Percentiles rank a stretch among this genome's conserved stretches.
These are phyloP conservation scores for Glaciozyma antarctica DNA, from an alignment of 768 basidiomycete genomes.

Conservation along the genomic window DNA sequence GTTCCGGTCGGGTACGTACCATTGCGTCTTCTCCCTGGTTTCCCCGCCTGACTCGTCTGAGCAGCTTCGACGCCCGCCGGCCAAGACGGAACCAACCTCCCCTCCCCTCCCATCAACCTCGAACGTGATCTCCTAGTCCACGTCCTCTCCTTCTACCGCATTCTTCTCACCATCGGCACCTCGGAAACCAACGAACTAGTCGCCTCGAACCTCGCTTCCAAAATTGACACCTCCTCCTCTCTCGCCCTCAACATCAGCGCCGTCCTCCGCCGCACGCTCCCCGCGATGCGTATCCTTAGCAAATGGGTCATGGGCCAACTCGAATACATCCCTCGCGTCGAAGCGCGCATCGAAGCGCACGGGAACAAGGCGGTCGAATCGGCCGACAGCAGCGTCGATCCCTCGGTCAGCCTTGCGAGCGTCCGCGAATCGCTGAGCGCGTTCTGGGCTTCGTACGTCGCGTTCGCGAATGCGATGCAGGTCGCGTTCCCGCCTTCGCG, in stretches of 20 bases:
- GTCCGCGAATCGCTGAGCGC: slow-evolving; percentile 21
- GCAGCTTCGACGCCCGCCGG: not conserved
- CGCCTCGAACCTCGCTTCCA: not conserved
- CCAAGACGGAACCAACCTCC: not conserved
- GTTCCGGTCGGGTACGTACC: slow-evolving; percentile 44
- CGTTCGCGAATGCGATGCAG: slow-evolving; percentile 55
- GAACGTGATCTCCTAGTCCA: slow-evolving; percentile 63
- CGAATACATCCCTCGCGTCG: slow-evolving; percentile 51
- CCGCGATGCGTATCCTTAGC: slow-evolving; percentile 72
- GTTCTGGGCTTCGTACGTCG: slow-evolving; percentile 66
- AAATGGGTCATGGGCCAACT: slow-evolving; percentile 80
- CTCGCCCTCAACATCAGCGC: slow-evolving; percentile 78
- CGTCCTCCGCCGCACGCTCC: slow-evolving; percentile 70
- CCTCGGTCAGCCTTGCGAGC: not conserved
- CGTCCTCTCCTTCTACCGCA: slow-evolving; percentile 55
- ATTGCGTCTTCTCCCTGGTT: not conserved
- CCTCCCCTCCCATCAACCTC: slow-evolving; percentile 30
- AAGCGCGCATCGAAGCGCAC: slow-evolving; percentile 12
- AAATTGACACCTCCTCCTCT: slow-evolving; percentile 37
- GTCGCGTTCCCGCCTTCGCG: slow-evolving; percentile 58
- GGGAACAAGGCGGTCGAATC: slow-evolving; percentile 5
- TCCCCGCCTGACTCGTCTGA: not conserved
- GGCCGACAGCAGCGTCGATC: not conserved
- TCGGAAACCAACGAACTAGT: slow-evolving; percentile 46
- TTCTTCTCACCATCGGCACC: slow-evolving; percentile 57